These are phyloP conservation scores for Malus asiatica DNA, from an alignment of 306 rosid species.

Conservation along the genomic window DNA sequence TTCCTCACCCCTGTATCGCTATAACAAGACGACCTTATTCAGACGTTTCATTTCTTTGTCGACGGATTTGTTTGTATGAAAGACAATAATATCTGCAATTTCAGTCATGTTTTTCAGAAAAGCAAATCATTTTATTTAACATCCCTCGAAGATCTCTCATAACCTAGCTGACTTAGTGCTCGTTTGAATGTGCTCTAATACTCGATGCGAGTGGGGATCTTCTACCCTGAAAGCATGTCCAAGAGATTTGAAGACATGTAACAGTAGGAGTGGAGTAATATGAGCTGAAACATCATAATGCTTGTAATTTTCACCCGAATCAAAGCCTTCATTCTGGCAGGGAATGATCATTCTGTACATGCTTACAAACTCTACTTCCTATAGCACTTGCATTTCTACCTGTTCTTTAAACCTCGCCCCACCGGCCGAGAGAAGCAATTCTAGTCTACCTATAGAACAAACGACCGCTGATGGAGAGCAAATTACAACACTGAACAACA, in stretches of 20 bases:
- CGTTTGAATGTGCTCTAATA: background rate
- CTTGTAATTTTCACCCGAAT: conserved; percentile 13
- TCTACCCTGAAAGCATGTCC: background rate
- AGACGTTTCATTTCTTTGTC: background rate
- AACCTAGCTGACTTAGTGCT: background rate
- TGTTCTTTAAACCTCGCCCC: conserved; percentile 9
- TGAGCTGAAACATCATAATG: background rate
- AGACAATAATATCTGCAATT: background rate
- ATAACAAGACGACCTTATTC: background rate
- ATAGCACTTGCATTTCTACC: conserved; percentile 17
- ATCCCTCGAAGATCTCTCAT: background rate
- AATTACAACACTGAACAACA: conserved; percentile 19
- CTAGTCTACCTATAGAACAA: conserved; percentile 6
- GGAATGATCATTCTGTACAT: conserved; percentile 36
- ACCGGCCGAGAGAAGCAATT: conserved; percentile 26
- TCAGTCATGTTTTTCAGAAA: background rate
- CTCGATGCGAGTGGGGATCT: background rate
- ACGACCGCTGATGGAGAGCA: conserved; percentile 11
- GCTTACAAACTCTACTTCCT: conserved; percentile 20
- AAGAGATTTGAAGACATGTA: background rate
- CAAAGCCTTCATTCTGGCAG: conserved; percentile 22
- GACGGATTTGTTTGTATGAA: background rate
- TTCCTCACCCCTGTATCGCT: background rate
- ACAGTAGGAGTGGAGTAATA: background rate
- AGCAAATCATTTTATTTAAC: background rate